phyloP scores from a whole-genome alignment of 2,329 filamentous ascomycete genomes.

The Colletotrichum gloeosporioides region DNA sequence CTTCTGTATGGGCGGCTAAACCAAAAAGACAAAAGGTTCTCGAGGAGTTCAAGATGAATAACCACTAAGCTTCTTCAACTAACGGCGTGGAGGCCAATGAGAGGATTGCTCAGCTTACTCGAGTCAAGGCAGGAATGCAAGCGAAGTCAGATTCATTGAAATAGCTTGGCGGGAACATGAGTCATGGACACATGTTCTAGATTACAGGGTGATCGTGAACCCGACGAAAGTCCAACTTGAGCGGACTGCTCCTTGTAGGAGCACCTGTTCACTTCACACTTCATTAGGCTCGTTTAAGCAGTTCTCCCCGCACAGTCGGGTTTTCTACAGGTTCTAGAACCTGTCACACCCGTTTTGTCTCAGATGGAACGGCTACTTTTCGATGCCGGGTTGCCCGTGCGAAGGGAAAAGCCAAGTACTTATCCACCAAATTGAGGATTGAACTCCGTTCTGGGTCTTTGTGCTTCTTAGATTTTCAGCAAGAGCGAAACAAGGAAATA shows the following conservation, averaged over 20 bases:
- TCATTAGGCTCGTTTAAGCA: background rate
- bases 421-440: background rate
- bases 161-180: background rate
- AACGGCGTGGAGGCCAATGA: background rate
- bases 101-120: background rate
- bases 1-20: background rate
- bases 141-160: background rate
- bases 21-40: background rate
- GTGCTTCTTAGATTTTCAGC: background rate
- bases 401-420: background rate
- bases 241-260: background rate
- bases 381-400: background rate
- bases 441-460: background rate
- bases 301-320: background rate
- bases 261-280: background rate
- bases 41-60: background rate
- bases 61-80: background rate
- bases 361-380: background rate
- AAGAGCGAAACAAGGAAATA: background rate
- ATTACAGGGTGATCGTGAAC: background rate
- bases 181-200: background rate
- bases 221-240: background rate
- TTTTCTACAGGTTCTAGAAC: background rate
- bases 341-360: background rate
- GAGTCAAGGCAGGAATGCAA: background rate